phyloP scores from a whole-genome alignment of 441 rosid species.

The Sinapis alba region DNA sequence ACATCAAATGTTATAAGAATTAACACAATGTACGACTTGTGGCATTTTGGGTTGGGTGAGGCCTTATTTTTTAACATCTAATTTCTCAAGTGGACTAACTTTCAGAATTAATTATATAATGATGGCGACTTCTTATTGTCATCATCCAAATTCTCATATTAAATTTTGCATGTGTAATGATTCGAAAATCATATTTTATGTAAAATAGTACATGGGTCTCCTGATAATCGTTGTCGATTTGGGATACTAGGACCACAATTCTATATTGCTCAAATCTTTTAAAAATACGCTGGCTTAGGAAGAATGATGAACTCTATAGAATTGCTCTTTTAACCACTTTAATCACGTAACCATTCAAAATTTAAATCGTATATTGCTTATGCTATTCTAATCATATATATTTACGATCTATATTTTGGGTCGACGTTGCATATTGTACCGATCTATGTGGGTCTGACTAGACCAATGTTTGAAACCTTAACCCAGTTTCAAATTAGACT shows the following conservation, averaged over 20 bases:
- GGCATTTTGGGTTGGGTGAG: conserved; percentile 5
- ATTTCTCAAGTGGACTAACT: conserved; percentile 31
- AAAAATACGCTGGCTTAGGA: neutral
- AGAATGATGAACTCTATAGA: neutral
- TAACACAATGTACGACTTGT: conserved; percentile 1
- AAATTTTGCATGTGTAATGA: conserved; percentile 12
- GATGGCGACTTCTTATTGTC: conserved; percentile 22
- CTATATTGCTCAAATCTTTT: neutral
- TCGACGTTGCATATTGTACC: neutral
- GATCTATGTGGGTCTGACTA: neutral
- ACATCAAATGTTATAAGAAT: neutral
- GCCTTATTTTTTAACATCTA: neutral
- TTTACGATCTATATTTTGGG: neutral
- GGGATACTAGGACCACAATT: conserved; percentile 24
- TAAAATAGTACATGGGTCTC: conserved; percentile 1
- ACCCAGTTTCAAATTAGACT: neutral
- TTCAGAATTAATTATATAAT: conserved; percentile 21
- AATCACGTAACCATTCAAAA: neutral
- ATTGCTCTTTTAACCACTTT: neutral
- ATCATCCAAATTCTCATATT: conserved; percentile 3
- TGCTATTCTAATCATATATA: neutral
- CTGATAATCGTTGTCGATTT: conserved; percentile 5
- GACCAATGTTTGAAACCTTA: neutral
- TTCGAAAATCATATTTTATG: conserved; percentile 20
- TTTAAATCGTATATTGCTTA: neutral